Base-by-base conservation (phyloP, 2,329 filamentous ascomycete genomes). In the Coniochaeta pulveracea region DNA sequence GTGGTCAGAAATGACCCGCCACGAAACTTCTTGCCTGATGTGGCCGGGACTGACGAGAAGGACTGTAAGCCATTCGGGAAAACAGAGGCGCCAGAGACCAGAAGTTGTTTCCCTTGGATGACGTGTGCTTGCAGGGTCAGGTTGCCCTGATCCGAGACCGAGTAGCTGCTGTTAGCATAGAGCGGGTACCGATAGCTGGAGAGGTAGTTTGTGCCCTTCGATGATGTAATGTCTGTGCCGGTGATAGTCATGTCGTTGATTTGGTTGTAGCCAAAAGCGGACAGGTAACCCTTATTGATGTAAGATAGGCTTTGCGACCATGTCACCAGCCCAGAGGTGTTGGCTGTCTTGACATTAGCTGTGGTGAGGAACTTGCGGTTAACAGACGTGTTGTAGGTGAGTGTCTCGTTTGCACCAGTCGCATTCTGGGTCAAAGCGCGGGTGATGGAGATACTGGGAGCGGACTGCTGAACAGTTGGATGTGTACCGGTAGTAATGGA, bases 231-330 rank as follows among this genome's bases (percentile, higher is more conserved):
- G 39, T 60, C 56, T 5, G 34, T 37, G 11, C 56, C 57, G 5
- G 19, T 25, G 19, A 52, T 42, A 26, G 48, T 12, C n/a, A 57
- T 43, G 12, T 53, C 47, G 35, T 56, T 52, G 38, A 58, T 17
- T 47, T 81, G 75, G 33, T 40, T 42, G 28, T 39, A 47, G 11
- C 60, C 60, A 21, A 40, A 46, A n/a, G 37, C 41, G 8, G 40
- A 39, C 16, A 70, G 53, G 33, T 63, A 57, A 18, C 75, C 77
- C 17, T 60, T 48, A 38, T 69, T 67, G 12, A 59, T 62, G 45
- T 77, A 66, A 8, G 54, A 51, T 2, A 81, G 61, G 6, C 50
- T 54, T 47, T 85, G 80, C 5, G 52, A 56, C 80, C 79, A 85
- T 3, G 55, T 51, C 5, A 59, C 60, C 5, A 34, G 2, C 46